Percentiles rank a stretch among this genome's conserved stretches.
phyloP scores from a whole-genome alignment of 2,329 filamentous ascomycete genomes.

The Alternaria brassicae region DNA sequence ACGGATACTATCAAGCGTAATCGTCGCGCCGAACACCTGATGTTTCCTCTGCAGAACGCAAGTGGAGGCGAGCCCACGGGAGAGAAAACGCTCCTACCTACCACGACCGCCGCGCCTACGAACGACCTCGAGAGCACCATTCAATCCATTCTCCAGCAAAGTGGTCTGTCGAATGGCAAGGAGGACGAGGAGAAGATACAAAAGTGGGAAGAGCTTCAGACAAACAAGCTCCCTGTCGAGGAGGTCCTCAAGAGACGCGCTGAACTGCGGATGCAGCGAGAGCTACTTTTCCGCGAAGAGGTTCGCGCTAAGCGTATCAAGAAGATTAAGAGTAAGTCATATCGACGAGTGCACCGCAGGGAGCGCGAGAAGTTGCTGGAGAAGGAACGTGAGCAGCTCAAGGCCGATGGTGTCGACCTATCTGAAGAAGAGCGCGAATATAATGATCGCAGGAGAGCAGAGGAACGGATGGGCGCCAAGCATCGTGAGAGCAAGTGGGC shows the following conservation, averaged over 20 bases:
- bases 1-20: conserved; percentile 95
- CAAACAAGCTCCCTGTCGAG: conserved; percentile 74
- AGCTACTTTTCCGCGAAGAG: conserved; percentile 87
- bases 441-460: conserved; percentile 76
- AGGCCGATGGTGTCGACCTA: conserved; percentile 65
- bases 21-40: conserved; percentile 85
- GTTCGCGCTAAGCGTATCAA: conserved; percentile 90
- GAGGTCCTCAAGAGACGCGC: conserved; percentile 75
- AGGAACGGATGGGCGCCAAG: conserved; percentile 83
- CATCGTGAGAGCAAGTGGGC: conserved; percentile 93
- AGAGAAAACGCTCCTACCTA: conserved; percentile 69
- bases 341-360: conserved; percentile 88
- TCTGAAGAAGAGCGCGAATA: conserved; percentile 70
- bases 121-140: conserved; percentile 88
- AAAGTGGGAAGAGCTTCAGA: conserved; percentile 72
- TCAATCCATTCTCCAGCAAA: conserved; percentile 87
- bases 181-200: conserved; percentile 69
- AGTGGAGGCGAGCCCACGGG: conserved; percentile 66
- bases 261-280: conserved; percentile 79
- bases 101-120: conserved; percentile 65
- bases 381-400: conserved; percentile 64
- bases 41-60: conserved; percentile 82
- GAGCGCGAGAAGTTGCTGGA: conserved; percentile 68
- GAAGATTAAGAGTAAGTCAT: conserved; percentile 98
- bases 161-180: conserved; percentile 73